These are phyloP conservation scores for Parafenestella ontariensis DNA, from an alignment of 2,329 filamentous ascomycete species.

Conservation along the genomic window DNA sequence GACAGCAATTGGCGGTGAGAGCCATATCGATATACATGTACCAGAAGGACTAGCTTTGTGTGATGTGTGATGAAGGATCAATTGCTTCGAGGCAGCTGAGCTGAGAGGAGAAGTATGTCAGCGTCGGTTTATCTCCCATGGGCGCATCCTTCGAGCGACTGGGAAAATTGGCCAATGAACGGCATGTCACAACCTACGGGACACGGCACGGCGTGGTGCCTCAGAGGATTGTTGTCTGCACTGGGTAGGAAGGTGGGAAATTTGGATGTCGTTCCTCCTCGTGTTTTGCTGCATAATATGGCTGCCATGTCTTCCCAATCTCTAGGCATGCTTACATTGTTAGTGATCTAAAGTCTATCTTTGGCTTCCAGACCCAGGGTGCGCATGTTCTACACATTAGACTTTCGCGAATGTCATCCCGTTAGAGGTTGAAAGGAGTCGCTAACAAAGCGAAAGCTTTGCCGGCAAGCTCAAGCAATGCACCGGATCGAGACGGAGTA, in stretches of 20 bases:
- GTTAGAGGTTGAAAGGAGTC: too few species aligned
- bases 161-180: too few species aligned
- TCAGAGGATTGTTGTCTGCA: not conserved
- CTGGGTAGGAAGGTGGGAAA: not conserved
- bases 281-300: not conserved
- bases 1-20: not conserved
- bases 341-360: not conserved
- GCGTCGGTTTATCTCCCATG: not conserved
- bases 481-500: conserved; percentile 8
- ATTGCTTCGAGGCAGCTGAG: not conserved
- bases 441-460: conserved; percentile 12
- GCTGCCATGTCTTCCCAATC: not conserved
- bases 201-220: not conserved
- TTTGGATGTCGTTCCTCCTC: not conserved
- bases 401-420: not conserved
- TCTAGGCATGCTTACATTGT: not conserved
- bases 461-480: conserved; percentile 8
- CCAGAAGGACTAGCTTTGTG: too few species aligned
- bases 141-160: not conserved
- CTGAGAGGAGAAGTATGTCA: not conserved
- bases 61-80: not conserved
- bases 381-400: not conserved
- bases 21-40: not conserved
- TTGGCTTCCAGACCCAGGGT: not conserved
- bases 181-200: not conserved